Conservation (phyloP, 2,329 filamentous ascomycete genomes). For the Ophiostoma pallidulum region DNA sequence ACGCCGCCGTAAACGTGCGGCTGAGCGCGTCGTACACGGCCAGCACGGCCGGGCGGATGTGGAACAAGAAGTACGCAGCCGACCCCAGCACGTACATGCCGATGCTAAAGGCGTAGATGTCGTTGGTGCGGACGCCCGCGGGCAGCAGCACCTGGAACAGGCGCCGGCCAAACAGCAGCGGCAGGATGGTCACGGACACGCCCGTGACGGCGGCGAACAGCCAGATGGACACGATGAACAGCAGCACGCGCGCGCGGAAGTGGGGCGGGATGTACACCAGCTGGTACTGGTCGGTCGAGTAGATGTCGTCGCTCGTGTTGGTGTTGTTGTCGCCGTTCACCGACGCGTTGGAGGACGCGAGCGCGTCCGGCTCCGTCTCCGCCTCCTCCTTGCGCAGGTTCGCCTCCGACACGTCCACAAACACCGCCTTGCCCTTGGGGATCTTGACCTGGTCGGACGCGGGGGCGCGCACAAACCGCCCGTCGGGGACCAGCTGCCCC, state of each 20-base stretch:
- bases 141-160: constrained; percentile 69
- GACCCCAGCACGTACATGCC: constrained; percentile 75
- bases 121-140: constrained; percentile 66
- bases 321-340: constrained; percentile 27
- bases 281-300: constrained; percentile 53
- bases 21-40: constrained; percentile 22
- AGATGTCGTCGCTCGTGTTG: constrained; percentile 39
- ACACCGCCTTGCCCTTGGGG: constrained; percentile 72
- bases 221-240: constrained; percentile 89
- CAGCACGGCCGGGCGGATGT: constrained; percentile 30
- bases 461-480: constrained; percentile 81
- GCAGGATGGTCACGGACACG: constrained; percentile 74
- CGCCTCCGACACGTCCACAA: constrained; percentile 62
- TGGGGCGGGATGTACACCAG: constrained; percentile 74
- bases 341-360: neutral
- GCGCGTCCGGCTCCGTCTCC: neutral
- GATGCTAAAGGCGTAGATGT: constrained; percentile 91
- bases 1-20: neutral
- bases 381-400: constrained; percentile 51
- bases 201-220: constrained; percentile 83
- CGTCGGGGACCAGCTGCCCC: constrained; percentile 55
- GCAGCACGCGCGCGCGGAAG: constrained; percentile 69
- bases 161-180: constrained; percentile 72
- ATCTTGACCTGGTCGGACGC: constrained; percentile 93
- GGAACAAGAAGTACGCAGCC: constrained; percentile 50